A percentile compares a stretch with the other conserved stretches of the same genome.
phyloP scores from a whole-genome alignment of 305 asterid genomes.

The Fraxinus albicans region DNA sequence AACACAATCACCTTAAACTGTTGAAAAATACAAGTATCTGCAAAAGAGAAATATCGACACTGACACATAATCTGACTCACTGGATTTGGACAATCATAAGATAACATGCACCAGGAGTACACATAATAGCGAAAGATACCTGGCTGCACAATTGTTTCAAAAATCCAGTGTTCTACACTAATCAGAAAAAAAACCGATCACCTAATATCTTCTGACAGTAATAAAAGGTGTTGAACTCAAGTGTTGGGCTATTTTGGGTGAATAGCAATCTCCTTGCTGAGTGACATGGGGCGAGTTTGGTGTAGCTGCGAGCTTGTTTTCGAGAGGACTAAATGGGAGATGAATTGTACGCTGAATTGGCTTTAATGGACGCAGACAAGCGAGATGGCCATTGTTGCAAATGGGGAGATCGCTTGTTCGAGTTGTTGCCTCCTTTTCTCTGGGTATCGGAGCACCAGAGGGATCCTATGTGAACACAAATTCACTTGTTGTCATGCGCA shows the following conservation, averaged over 20 bases:
- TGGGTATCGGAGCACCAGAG: conserved; percentile 67
- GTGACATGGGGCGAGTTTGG: conserved; percentile 22
- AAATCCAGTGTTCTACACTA: conserved; percentile 3
- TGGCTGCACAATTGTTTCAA: conserved; percentile 20
- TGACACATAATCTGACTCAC: conserved; percentile 10
- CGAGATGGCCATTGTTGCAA: conserved; percentile 66
- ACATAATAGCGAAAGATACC: conserved; percentile 25
- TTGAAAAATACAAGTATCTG: neutral
- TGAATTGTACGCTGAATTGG: conserved; percentile 26
- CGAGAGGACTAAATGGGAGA: conserved; percentile 42
- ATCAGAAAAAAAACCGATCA: neutral
- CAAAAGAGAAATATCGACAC: conserved; percentile 9
- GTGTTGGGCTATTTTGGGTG: conserved; percentile 31
- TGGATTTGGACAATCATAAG: neutral
- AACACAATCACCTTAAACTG: neutral
- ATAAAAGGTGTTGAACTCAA: conserved; percentile 41
- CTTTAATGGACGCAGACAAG: conserved; percentile 59
- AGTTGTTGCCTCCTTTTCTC: conserved; percentile 55
- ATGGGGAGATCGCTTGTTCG: conserved; percentile 54
- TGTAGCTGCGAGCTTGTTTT: conserved; percentile 40
- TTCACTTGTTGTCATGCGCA: neutral
- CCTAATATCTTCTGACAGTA: conserved; percentile 42
- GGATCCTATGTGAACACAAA: conserved; percentile 24
- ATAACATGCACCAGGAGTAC: conserved; percentile 47
- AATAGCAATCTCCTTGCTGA: conserved; percentile 22